Base-by-base conservation (phyloP, 2,329 filamentous ascomycete genomes). In the Trichoderma citrinoviride region DNA sequence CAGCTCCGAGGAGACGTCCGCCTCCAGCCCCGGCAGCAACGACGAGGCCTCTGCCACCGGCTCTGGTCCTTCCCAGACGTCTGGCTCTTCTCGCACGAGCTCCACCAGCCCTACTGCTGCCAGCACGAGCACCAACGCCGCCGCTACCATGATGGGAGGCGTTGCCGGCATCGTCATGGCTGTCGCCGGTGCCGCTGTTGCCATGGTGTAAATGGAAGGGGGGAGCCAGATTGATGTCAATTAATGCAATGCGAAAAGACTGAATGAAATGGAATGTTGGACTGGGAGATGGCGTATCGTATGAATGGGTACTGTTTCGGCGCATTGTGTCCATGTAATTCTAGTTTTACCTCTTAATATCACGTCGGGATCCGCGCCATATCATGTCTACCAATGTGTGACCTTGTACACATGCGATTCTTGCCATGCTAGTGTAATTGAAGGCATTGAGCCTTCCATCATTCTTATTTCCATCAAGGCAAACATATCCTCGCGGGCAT, bases 131-230 rank as follows among this genome's bases (percentile, higher is more conserved):
- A 67, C 47, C 27, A 66, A 61, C 33, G 69, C 68, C 19, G 76
- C 75, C 33, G 74, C 69, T 37, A 70, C 72, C 50, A 70, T 76
- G 46, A 72, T 71, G 44, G 72, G 71, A 53, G 74, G 75, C 67
- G 73, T 74, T 21, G 76, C 76, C 19, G 70, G 74, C 40, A 65
- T 77, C 17, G 70, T 79, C 25, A 71, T 76, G 27, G 78, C 76
- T 58, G 71, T 79, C 44, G 77, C 75, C 37, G 79, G 75, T 64
- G 74, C 73, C 19, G 71, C 80, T 61, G 77, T 73, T 60, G 76
- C 74, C 46, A 69, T 79, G 29, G 69, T 80, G 61, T 80, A 75
- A 14, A 47, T 21, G 17, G 14, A 27, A 1, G 12, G 2, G 25
- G 23, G n/a, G 29, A 17, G 29, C 29, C n/a, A 10, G 8, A 33